These are phyloP conservation scores for Entonaema liquescens DNA, from an alignment of 495 filamentous ascomycete species.

Conservation along the genomic window DNA sequence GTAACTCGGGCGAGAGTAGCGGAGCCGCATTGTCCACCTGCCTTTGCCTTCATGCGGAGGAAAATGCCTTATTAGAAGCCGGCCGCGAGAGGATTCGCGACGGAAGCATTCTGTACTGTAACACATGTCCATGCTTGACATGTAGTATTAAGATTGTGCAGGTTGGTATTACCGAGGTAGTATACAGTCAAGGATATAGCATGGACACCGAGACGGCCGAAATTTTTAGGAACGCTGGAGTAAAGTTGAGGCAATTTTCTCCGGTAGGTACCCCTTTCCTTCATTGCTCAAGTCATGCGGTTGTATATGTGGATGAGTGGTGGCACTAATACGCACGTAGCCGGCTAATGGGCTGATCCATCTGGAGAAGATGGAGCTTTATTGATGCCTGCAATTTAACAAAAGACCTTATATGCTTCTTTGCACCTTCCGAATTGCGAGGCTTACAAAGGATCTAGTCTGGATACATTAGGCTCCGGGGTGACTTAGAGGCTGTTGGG, in stretches of 20 bases:
- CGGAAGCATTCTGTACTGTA: constrained; percentile 84
- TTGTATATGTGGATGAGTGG: neutral
- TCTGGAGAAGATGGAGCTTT: constrained; percentile 56
- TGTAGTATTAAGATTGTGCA: constrained; percentile 98
- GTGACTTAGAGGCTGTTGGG: neutral
- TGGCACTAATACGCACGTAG: constrained; percentile 43
- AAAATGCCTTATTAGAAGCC: constrained; percentile 94
- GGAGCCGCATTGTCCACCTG: constrained; percentile 84
- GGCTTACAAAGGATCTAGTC: neutral
- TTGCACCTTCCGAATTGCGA: neutral
- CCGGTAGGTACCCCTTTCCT: constrained; percentile 65
- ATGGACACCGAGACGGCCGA: constrained; percentile 90
- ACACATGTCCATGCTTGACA: constrained; percentile 98
- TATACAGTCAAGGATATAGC: constrained; percentile 90
- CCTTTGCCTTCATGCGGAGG: constrained; percentile 94
- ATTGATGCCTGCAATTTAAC: constrained; percentile 7
- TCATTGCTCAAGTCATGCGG: neutral
- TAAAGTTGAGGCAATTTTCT: constrained; percentile 80
- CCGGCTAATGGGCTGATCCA: constrained; percentile 63
- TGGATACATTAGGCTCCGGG: neutral
- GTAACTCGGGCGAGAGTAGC: constrained; percentile 74
- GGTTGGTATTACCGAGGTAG: constrained; percentile 93
- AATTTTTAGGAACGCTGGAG: constrained; percentile 78
- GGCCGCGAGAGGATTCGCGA: constrained; percentile 88
- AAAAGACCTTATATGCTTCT: neutral